These are phyloP conservation scores for Ananas comosus DNA, from an alignment of 176 grass and related monocot species.

Conservation along the genomic window DNA sequence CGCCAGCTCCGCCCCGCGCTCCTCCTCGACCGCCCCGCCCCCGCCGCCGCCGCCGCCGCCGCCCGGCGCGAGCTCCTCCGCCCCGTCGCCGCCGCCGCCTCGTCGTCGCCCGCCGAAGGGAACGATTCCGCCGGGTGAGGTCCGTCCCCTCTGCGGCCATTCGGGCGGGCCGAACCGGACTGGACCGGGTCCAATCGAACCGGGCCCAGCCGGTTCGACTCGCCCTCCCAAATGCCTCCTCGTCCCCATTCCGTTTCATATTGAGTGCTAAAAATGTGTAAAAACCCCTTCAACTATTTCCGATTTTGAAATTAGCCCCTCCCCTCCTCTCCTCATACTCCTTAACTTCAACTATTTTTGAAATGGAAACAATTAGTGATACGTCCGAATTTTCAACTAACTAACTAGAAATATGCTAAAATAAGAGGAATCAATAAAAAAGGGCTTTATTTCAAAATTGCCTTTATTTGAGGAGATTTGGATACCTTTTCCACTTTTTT, in stretches of 20 bases:
- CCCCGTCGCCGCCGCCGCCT: slow-evolving; percentile 35
- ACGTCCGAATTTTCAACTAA: too few species aligned
- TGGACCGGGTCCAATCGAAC: not conserved
- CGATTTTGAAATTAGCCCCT: too few species aligned
- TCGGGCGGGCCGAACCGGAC: not conserved
- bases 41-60: not conserved
- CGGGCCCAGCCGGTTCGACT: not conserved
- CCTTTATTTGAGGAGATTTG: not conserved
- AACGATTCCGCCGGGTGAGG: slow-evolving; percentile 57
- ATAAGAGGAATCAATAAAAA: too few species aligned
- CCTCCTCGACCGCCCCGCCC: slow-evolving; percentile 28
- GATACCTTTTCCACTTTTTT: not conserved
- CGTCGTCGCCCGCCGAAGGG: slow-evolving; percentile 43
- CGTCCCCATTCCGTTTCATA: not conserved
- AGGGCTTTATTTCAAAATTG: too few species aligned
- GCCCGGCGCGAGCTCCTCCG: slow-evolving; percentile 14
- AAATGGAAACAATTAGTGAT: too few species aligned
- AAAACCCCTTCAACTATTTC: too few species aligned
- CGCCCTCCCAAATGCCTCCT: not conserved
- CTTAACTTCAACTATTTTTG: too few species aligned
- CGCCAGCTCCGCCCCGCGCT: slow-evolving; percentile 70
- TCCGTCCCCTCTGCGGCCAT: slow-evolving; percentile 21
- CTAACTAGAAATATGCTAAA: too few species aligned
- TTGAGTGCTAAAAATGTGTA: too few species aligned
- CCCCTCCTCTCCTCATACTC: too few species aligned